A percentile compares a stretch with the other conserved stretches of the same genome.
Conservation (phyloP, 1,284 basidiomycete species). For the Ceratobasidium sp. region DNA sequence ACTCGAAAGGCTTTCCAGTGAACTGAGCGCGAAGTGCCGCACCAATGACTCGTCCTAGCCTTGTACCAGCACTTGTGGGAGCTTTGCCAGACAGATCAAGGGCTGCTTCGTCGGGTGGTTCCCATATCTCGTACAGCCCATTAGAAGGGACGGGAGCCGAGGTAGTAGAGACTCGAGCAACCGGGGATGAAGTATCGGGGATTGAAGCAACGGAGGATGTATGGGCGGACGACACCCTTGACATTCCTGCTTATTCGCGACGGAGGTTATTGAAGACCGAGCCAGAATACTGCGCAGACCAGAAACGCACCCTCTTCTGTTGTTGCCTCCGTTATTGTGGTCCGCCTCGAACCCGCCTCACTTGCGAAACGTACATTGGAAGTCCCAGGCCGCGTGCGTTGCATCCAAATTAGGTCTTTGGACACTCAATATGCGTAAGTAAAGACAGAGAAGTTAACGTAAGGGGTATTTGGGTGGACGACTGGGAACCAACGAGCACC, state of each 20-base stretch:
- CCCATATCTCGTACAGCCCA: slow-evolving; percentile 33
- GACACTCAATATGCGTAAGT: neutral
- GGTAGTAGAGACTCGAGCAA: neutral
- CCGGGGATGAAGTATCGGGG: neutral
- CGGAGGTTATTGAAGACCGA: neutral
- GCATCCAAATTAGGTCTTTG: neutral
- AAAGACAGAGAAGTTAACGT: no score
- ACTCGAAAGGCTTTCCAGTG: slow-evolving; percentile 15
- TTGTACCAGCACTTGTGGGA: slow-evolving; percentile 11
- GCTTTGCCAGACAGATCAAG: neutral
- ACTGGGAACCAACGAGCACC: neutral
- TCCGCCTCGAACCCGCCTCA: slow-evolving; percentile 16
- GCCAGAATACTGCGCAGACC: neutral
- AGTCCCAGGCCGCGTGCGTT: slow-evolving; percentile 8
- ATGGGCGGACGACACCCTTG: slow-evolving; percentile 24
- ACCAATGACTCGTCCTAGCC: slow-evolving; percentile 14
- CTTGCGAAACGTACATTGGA: slow-evolving; percentile 37
- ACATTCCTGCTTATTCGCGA: neutral
- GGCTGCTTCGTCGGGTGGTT: slow-evolving; percentile 26
- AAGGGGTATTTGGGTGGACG: neutral
- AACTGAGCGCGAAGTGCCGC: slow-evolving; percentile 13
- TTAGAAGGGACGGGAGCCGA: neutral
- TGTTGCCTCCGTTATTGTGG: slow-evolving; percentile 19
- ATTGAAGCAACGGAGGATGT: slow-evolving; percentile 19
- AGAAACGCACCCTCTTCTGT: slow-evolving; percentile 9